Evolutionary conservation across 768 basidiomycete species (phyloP).

Genomic region (Russula earlei): DNA sequence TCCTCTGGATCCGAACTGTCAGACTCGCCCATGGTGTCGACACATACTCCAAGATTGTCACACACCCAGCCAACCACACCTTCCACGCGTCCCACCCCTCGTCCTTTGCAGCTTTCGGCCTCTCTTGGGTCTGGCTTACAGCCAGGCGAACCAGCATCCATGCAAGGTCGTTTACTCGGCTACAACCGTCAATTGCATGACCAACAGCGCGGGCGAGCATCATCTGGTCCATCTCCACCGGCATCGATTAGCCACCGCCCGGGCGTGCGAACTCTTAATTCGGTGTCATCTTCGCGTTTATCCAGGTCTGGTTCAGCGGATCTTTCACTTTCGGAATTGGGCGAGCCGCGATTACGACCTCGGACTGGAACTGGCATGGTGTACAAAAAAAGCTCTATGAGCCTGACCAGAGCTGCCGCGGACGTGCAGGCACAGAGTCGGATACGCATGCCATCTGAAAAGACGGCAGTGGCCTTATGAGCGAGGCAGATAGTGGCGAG

Average conservation of each 20-base stretch:
- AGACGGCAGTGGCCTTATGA: background rate
- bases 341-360: conserved; percentile 12
- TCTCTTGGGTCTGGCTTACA: conserved; percentile 1
- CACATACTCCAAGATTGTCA: background rate
- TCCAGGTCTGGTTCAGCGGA: conserved; percentile 8
- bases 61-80: background rate
- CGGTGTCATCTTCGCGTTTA: background rate
- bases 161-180: conserved; percentile 12
- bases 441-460: conserved; percentile 12
- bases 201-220: conserved; percentile 13
- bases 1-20: conserved; percentile 13
- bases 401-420: conserved; percentile 12
- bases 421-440: conserved; percentile 18
- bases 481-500: background rate
- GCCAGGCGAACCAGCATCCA: conserved; percentile 17
- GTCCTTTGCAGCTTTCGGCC: conserved; percentile 16
- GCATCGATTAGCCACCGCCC: background rate
- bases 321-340: background rate
- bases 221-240: conserved; percentile 4
- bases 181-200: conserved; percentile 21
- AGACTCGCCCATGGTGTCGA: background rate
- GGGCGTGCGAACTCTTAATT: background rate
- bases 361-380: conserved; percentile 20
- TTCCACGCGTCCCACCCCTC: conserved; percentile 11
- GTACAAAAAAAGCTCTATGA: conserved; percentile 17